Evolutionary conservation across 164 flowering plant genomes (phyloP), one percentile per base, ranked within the genome.

Genomic region (Vitis rupestris): DNA sequence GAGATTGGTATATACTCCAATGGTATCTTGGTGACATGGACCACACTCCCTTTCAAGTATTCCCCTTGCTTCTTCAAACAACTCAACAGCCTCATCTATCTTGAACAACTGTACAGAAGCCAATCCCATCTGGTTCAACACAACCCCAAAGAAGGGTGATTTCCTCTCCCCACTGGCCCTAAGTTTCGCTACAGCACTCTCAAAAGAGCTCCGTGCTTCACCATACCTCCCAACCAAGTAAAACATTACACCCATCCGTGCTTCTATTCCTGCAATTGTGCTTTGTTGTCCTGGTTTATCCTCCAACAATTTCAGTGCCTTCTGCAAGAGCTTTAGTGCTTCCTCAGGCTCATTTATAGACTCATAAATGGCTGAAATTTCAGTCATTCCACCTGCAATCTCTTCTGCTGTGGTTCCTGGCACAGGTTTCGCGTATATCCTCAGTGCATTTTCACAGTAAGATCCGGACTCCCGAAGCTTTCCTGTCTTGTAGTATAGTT

Each of bases 91-190:
- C 75, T 93, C 98, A 53, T 93, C 98, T 49, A 95, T 93, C 80
- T 88, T 91, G 74, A 90, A 95, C 71, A 93, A 60, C 79, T 95
- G 97, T 15, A 93, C 92, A 67, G 90, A 86, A 64, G 98, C 88
- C 87, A 95, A 79, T 14, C 97, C 99, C 99, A 93, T 95, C 78
- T 95, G 98, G 78, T 95, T 95, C 87, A 95, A 78, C 58, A 93
- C 81, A 62, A 95, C 87, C 17, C 98, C 99, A 75, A 93, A 95
- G 80, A 95, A 95, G 8, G 97, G 90, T 2, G 99, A 95, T 71
- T 90, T 93, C 82, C 87, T 90, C 83, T 93, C 99, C 29, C 98
- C 98, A 68, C 88, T 84, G 13, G 89, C 91, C 61, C 98, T 89
- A 52, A 95, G 94, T 75, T 91, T 95, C 15, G 77, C 76, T 37